Base-by-base conservation (phyloP, 2,329 filamentous ascomycete species). In the Aschersonia sp. region DNA sequence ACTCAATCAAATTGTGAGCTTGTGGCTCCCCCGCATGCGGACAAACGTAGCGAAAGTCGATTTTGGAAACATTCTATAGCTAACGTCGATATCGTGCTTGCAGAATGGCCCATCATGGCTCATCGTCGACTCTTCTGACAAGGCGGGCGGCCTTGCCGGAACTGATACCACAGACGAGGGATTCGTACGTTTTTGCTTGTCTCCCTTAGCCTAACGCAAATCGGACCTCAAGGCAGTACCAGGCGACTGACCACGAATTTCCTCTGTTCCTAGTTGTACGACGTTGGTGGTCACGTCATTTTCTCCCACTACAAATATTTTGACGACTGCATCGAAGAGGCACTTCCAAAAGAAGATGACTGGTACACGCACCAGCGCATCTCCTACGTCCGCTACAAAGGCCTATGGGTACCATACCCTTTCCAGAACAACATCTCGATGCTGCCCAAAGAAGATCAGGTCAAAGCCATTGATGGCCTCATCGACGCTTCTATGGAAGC, bases 301-400 rank as follows among this genome's bases (percentile, higher is more conserved):
- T 96, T 96, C 79, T 96, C 89, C 59, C 89, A 96, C 80, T 98
- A 98, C 84, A 96, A 96, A 75, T 98, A 98, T 81, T 98, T 98
- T 67, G 92, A 98, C 72, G 92, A 98, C 75, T 94, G 87, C 74
- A 84, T 98, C 65, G 80, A 97, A 67, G 92, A 98, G 77, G 92
- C 92, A 47, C 82, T 98, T 42, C 92, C 92, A 60, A 88, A 88
- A 63, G 80, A 89, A 51, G 84, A 87, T 51, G 92, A 98, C 73
- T 98, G 92, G 92, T 97, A 85, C 72, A 87, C 82, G 55, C 92
- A 98, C 75, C 85, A 98, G 77, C 89, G 92, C 65, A 92, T 98
- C 71, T 98, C 92, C 54, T 98, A 98, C 67, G 91, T 98, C 58
- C 89, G 92, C 64, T 96, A 89, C 84, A 91, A 94, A 81, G 77